phyloP scores from a whole-genome alignment of 176 grass and related monocot species.

The Phoenix roebelenii region DNA sequence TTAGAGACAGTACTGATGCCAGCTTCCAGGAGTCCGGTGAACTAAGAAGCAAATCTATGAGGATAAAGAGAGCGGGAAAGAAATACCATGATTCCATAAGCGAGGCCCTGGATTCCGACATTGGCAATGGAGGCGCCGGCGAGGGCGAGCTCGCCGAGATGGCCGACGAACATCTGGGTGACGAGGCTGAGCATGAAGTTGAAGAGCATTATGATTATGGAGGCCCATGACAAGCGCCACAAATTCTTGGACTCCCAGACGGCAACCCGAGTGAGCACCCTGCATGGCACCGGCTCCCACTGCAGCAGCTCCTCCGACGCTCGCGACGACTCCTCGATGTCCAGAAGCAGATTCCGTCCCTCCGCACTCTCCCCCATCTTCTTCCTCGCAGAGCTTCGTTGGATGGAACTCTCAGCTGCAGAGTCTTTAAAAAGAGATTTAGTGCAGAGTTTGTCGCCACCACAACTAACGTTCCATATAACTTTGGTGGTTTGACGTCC shows the following conservation, averaged over 20 bases:
- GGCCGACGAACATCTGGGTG: slow-evolving; percentile 80
- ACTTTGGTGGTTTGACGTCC: too few relatives aligned
- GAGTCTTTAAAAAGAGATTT: too few relatives aligned
- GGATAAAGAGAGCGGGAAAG: too few relatives aligned
- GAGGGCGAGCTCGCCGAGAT: slow-evolving; percentile 54
- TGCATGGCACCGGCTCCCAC: slow-evolving; percentile 31
- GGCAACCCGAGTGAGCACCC: slow-evolving; percentile 20
- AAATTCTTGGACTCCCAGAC: slow-evolving; percentile 68
- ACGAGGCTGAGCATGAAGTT: slow-evolving; percentile 78
- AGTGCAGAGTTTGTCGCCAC: too few relatives aligned
- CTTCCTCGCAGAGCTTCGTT: background rate
- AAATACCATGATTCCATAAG: slow-evolving; percentile 78
- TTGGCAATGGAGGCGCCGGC: slow-evolving; percentile 78
- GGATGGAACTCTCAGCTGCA: too few relatives aligned
- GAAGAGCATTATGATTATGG: slow-evolving; percentile 53
- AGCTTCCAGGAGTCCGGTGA: too few relatives aligned
- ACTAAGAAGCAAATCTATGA: too few relatives aligned
- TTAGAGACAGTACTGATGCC: too few relatives aligned
- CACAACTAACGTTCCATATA: too few relatives aligned
- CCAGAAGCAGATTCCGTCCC: slow-evolving; percentile 8
- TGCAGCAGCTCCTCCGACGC: slow-evolving; percentile 46
- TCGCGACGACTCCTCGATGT: slow-evolving; percentile 22
- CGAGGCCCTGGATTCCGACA: slow-evolving; percentile 77
- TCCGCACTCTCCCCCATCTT: slow-evolving; percentile 32
- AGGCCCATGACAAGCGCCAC: slow-evolving; percentile 71